Base-by-base conservation (phyloP, 352 stramenopile species). In the Globisporangium barbulae region DNA sequence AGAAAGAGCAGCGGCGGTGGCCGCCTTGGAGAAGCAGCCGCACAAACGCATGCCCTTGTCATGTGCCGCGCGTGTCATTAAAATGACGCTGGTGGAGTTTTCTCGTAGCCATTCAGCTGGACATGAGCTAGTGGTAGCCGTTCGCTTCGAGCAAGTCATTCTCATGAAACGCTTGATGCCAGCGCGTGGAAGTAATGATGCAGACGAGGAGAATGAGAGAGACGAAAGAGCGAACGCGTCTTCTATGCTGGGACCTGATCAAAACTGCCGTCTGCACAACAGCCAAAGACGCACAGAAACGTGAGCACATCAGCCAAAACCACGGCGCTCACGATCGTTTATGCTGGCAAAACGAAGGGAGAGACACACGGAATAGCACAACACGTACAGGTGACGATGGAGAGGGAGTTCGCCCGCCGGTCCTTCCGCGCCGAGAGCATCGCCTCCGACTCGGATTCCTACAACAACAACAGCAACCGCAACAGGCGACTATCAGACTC, bases 361-460 rank as follows among this genome's bases (percentile, higher is more conserved):
- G 6, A 22, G 15, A 47, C n/a, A n/a, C n/a, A n/a, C n/a, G 15
- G 7, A 12, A 45, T 41, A 41, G 1, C 25, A n/a, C 7, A 3
- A 17, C 9, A 81, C 76, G 53, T 65, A 85, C 77, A 85, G n/a
- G 74, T 66, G 35, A 83, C 62, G 54, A 78, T 64, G 37, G 74
- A 83, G 25, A 83, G 62, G 41, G 74, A 48, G 57, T 74, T 83
- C 13, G 76, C 50, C 28, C 73, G 68, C 44, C 61, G 64, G 55
- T 85, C 74, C 39, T 67, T 76, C 12, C 72, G 73, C 31, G 63
- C 57, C 8, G 71, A 81, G 44, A 80, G 12, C 42, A 83, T 74
- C 50, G 69, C 69, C 30, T 85, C 74, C 12, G 73, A 73, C 37
- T 85, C 77, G 21, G 76, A 85, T 39, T 83, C 77, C 75, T 84